phyloP scores from a whole-genome alignment of 176 grass and related monocot genomes.

The Oryza longistaminata region DNA sequence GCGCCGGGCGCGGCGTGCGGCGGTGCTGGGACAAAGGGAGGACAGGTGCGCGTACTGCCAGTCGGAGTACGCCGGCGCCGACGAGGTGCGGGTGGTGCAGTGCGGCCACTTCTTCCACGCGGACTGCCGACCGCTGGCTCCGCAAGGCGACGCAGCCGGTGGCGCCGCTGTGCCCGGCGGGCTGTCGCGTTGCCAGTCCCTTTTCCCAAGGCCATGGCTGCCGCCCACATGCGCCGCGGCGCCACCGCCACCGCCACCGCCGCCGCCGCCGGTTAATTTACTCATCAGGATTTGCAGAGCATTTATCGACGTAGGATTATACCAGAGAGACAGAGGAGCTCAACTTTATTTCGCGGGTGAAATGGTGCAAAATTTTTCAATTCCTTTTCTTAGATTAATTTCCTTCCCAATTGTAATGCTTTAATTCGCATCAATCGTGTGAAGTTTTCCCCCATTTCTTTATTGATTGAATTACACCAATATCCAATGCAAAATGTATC shows the following conservation, averaged over 20 bases:
- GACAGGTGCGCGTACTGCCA: too few relatives aligned
- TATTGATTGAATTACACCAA: neutral
- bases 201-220: neutral
- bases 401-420: neutral
- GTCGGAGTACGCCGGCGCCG: neutral
- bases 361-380: neutral
- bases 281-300: neutral
- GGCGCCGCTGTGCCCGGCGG: conserved; percentile 26
- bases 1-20: too few relatives aligned
- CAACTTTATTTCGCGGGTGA: neutral
- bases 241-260: too few relatives aligned
- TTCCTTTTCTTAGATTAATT: neutral
- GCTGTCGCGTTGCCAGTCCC: neutral
- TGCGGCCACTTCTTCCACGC: conserved; percentile 62
- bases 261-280: neutral
- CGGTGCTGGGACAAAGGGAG: too few relatives aligned
- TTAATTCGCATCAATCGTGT: neutral
- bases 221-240: neutral
- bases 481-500: too few relatives aligned
- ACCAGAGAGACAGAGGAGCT: neutral
- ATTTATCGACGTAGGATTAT: neutral
- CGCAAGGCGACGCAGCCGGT: too few relatives aligned
- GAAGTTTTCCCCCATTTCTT: neutral
- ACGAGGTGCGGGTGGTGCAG: conserved; percentile 39
- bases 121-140: conserved; percentile 47